Evolutionary conservation across 1,284 basidiomycete species (phyloP), one percentile per base, ranked within the genome.

Genomic region (Irpex sp.): DNA sequence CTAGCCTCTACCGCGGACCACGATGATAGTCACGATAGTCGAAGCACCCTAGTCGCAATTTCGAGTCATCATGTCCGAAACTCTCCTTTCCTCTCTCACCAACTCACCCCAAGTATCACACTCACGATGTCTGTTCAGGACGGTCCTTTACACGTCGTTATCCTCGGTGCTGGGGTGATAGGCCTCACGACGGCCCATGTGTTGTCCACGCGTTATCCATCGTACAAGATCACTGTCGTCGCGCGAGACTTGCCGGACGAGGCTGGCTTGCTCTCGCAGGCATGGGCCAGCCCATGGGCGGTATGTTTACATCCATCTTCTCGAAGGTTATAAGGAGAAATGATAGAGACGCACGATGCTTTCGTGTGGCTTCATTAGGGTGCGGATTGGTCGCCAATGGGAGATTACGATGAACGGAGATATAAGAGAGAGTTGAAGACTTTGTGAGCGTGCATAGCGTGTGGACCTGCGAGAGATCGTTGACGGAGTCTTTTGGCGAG

Each of bases 261-360:
- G 17, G 47, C 51, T 58, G 88, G 91, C 73, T 69, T 81, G 26
- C 74, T 80, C 60, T 85, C 83, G 1, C 83, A 84, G 58, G 81
- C 77, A 0, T 91, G 89, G 73, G 84, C 89, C 0, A 84, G 81
- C 64, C 89, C 90, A 0, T 92, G 90, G 84, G 89, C 89, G 47
- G 87, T 86, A 63, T 67, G 84, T 77, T 6, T 11, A 15, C 19
- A 6, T 31, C 31, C 5, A 26, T 55, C 31, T 11, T 55, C 19
- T 19, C 17, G 6, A 7, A 15, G 13, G 9, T 19, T 51, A 15
- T 17, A 19, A 5, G 6, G 19, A 34, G 5, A 11, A 26, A 21
- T 55, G 54, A 11, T 26, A 7, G 8, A 52, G 11, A 55, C 54
- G 21, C 54, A 34, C 54, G 26, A 7, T 8, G 13, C 5, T 8